These are phyloP conservation scores for Monascus ruber DNA, from an alignment of 2,329 filamentous ascomycete species.

Conservation along the genomic window DNA sequence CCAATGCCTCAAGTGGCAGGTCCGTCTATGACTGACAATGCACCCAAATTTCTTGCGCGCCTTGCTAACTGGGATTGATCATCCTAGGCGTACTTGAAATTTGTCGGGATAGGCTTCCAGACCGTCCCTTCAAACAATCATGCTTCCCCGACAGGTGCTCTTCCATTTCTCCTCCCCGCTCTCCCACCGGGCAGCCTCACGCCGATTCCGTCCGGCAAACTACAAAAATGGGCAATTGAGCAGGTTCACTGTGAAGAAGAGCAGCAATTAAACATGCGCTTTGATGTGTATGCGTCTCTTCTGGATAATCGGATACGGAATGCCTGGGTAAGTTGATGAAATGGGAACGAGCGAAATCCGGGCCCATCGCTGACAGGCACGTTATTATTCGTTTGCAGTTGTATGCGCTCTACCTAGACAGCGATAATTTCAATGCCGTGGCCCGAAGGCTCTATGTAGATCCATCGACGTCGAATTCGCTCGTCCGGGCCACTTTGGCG, in stretches of 20 bases:
- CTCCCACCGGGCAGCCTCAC: slow-evolving; percentile 27
- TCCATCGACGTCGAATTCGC: slow-evolving; percentile 45
- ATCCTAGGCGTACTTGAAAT: slow-evolving; percentile 68
- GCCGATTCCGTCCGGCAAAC: slow-evolving; percentile 51
- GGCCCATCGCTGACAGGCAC: not conserved
- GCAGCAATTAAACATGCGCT: slow-evolving; percentile 43
- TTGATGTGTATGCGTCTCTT: slow-evolving; percentile 68
- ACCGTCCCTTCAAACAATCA: slow-evolving; percentile 74
- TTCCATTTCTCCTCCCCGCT: slow-evolving; percentile 70
- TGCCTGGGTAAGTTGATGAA: slow-evolving; percentile 58
- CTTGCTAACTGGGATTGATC: slow-evolving; percentile 1
- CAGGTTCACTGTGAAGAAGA: slow-evolving; percentile 35
- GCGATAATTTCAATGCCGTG: slow-evolving; percentile 52
- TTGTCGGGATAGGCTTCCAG: slow-evolving; percentile 57
- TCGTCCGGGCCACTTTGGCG: slow-evolving; percentile 54
- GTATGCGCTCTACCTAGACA: slow-evolving; percentile 67
- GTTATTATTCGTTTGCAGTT: slow-evolving; percentile 39
- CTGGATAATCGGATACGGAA: slow-evolving; percentile 66
- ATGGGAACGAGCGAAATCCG: not conserved
- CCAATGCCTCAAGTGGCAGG: slow-evolving; percentile 93
- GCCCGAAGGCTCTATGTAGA: slow-evolving; percentile 61
- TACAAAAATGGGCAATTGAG: slow-evolving; percentile 57
- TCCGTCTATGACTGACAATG: slow-evolving; percentile 28
- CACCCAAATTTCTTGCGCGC: not conserved
- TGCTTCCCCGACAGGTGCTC: slow-evolving; percentile 74